Evolutionary conservation across 176 grass and related monocot genomes (phyloP).

Genomic region (Paspalum notatum): DNA sequence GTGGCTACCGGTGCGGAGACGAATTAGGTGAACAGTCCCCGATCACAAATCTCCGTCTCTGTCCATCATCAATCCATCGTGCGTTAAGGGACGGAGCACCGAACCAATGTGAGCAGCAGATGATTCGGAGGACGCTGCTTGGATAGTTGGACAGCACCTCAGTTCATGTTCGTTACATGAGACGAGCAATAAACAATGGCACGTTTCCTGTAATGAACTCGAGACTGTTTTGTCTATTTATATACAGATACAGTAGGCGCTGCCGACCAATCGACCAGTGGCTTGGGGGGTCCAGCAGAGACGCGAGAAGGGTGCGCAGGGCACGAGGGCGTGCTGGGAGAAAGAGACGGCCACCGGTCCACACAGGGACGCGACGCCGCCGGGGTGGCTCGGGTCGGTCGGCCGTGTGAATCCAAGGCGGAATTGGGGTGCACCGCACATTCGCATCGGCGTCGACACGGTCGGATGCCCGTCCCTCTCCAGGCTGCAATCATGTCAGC

Average conservation of each 20-base stretch:
- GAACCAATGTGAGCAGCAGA: neutral
- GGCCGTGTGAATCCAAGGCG: conserved; percentile 1
- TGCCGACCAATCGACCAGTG: neutral
- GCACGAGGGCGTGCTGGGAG: neutral
- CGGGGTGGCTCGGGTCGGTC: no score
- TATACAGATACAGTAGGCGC: no score
- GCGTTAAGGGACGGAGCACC: neutral
- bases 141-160: neutral
- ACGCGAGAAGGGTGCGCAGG: neutral
- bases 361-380: neutral
- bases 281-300: neutral
- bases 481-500: neutral
- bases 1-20: neutral
- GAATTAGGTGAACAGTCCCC: conserved; percentile 25
- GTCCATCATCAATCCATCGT: neutral
- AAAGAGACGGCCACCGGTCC: conserved; percentile 18
- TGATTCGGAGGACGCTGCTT: neutral
- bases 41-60: neutral
- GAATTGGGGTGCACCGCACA: neutral
- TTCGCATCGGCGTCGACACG: conserved; percentile 7
- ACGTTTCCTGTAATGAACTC: no score
- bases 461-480: conserved; percentile 40
- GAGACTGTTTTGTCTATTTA: no score
- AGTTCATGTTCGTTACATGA: no score
- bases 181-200: no score